phyloP scores from a whole-genome alignment of 768 basidiomycete species.

The Rickenella mellea region DNA sequence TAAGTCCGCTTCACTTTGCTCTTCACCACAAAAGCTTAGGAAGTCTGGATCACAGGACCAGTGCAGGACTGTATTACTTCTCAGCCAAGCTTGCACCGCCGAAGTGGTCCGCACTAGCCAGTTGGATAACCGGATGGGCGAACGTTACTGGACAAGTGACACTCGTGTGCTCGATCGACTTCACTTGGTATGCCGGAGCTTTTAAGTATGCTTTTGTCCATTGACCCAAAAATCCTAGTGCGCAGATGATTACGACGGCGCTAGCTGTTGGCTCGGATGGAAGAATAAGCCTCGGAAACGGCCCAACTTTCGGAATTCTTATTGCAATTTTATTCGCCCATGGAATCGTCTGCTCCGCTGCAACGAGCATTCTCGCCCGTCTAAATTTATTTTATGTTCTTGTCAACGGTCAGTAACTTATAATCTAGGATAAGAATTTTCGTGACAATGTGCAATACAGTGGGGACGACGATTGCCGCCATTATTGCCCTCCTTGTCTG shows the following conservation, averaged over 20 bases:
- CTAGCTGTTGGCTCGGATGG: slow-evolving; percentile 54
- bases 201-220: neutral
- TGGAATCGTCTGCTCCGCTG: slow-evolving; percentile 62
- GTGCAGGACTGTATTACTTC: slow-evolving; percentile 73
- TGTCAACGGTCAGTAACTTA: slow-evolving; percentile 43
- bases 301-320: slow-evolving; percentile 60
- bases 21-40: neutral
- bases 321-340: slow-evolving; percentile 56
- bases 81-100: slow-evolving; percentile 64
- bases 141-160: slow-evolving; percentile 65
- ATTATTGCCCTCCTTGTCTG: slow-evolving; percentile 50
- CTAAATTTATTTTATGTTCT: slow-evolving; percentile 64
- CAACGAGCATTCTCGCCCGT: slow-evolving; percentile 53
- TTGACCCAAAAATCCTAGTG: slow-evolving; percentile 23
- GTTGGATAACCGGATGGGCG: slow-evolving; percentile 52
- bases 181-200: slow-evolving; percentile 40
- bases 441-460: slow-evolving; percentile 20
- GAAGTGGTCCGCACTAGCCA: slow-evolving; percentile 49
- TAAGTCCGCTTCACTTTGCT: slow-evolving; percentile 23
- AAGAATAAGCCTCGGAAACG: slow-evolving; percentile 37
- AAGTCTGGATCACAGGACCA: slow-evolving; percentile 37
- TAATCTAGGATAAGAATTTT: neutral
- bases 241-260: slow-evolving; percentile 71
- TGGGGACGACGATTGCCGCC: slow-evolving; percentile 55
- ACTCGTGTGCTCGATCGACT: slow-evolving; percentile 68